Base-by-base conservation (phyloP, 805 yeast genomes). In the Saccharomycopsis sp. region DNA sequence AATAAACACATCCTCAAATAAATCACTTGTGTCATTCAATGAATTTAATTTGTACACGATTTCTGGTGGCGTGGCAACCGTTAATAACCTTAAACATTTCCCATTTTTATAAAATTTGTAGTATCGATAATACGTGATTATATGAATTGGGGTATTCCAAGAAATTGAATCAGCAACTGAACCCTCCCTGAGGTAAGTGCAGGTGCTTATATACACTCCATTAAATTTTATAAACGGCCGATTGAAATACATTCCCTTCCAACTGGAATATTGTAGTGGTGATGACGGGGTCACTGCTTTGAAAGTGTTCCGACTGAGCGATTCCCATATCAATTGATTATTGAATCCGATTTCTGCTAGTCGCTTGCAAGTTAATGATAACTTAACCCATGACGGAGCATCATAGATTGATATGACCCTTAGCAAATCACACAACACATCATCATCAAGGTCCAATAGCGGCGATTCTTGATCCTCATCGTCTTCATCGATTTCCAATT, bases 91-190 rank as follows among this genome's bases (percentile, higher is more conserved):
- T 35, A 85, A 63, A 48, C 86, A 82, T 1, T 73, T 65, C 0
- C 97, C 97, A 56, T 84, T 83, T 0, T 81, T 80, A 58, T 72
- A 84, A 56, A 90, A 88, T 51, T 97, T 68, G 28, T 81, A 62
- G 60, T 88, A 93, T 51, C 98, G 67, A 59, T 86, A 90, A 58
- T 90, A 90, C 0, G 96, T 85, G 33, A 90, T 84, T 59, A 87
- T 77, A 53, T 85, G 77, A 17, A 85, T 75, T 1, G 96, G 96
- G 49, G 77, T 77, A 36, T 71, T 62, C 82, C 93, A 78, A 4
- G 84, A 71, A 24, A 69, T 67, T 1, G 85, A 75, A 37, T 79
- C 74, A 52, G 77, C 85, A 6, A 77, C 72, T 41, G 79, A 71
- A 29, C 97, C 97, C 56, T 85, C 87, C 44, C 95, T 73, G 53